Conservation (phyloP, 1,284 basidiomycete species). For the Ceratobasidium sp. region DNA sequence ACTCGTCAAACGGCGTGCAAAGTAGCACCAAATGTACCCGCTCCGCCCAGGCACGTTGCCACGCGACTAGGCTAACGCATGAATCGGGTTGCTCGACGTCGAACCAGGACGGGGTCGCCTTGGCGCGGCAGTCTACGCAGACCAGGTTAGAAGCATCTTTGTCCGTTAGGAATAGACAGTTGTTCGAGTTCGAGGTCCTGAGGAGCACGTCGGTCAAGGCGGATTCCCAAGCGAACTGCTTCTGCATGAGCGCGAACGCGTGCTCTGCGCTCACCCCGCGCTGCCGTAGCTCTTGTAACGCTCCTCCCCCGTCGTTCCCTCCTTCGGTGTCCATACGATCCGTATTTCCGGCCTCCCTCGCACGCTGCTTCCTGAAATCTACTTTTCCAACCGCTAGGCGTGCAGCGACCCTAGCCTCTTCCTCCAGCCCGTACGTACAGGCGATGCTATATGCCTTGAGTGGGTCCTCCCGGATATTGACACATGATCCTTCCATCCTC, state of each 20-base stretch:
- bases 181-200: background rate
- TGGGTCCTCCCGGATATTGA: background rate
- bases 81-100: background rate
- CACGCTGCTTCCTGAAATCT: background rate
- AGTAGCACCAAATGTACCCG: background rate
- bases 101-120: too few relatives aligned
- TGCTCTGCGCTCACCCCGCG: background rate
- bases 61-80: background rate
- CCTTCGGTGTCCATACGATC: too few relatives aligned
- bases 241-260: background rate
- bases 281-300: background rate
- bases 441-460: background rate
- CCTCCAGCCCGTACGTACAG: background rate
- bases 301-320: background rate
- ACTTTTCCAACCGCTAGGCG: background rate
- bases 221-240: conserved; percentile 12
- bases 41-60: background rate
- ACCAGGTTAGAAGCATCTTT: background rate
- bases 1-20: conserved; percentile 4
- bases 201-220: background rate
- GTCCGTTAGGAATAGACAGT: background rate
- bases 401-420: background rate
- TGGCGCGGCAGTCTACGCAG: background rate
- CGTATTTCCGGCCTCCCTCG: too few relatives aligned
- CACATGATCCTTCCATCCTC: background rate